Evolutionary conservation across 2,329 filamentous ascomycete genomes (phyloP), one percentile per base, ranked within the genome.

Genomic region (Waltergamsia citrina): DNA sequence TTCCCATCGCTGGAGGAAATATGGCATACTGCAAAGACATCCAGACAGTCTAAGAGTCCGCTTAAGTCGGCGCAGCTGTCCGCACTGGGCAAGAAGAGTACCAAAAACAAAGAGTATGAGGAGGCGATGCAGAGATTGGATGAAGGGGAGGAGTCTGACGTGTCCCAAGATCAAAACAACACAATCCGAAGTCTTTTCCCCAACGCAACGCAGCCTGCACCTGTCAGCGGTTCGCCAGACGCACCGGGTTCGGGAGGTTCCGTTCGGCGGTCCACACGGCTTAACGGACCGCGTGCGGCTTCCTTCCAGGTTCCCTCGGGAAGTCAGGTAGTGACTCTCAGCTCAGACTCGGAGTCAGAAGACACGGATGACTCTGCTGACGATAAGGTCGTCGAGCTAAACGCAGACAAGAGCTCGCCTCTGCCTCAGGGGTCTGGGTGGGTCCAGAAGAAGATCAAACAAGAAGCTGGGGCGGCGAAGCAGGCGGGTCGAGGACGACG

Each of bases 111-210:
- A 3, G 62, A 61, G 10, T 67, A 67, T 33, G 56, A 67, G 24
- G 62, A 62, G 34, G 58, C 53, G 9, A 67, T 67, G 57, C 54
- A 54, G 19, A 60, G 49, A 19, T 42, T 66, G 2, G 65, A 67
- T 17, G 51, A 53, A 3, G 51, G 43, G 2, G 50, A 52, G 12
- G 43, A 50, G 16, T 49, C 50, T 14, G 49, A 51, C 19, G 38
- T 21, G n/a, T 38, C 43, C 6, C 40, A 43, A 3, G 45, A 45
- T 14, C 40, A 41, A 18, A 49, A 49, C 19, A 51, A 44, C 26
- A 42, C 48, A 16, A 42, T 42, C 22, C 44, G 44, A 20, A 46
- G 36, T 4, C 38, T 59, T 5, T 57, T 59, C n/a, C 49, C 49
- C 28, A 52, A 53, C 18, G 48, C 49, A 10, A 54, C 52, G 9